These are phyloP conservation scores for Claviceps citrina DNA, from an alignment of 2,329 filamentous ascomycete species.

Conservation along the genomic window DNA sequence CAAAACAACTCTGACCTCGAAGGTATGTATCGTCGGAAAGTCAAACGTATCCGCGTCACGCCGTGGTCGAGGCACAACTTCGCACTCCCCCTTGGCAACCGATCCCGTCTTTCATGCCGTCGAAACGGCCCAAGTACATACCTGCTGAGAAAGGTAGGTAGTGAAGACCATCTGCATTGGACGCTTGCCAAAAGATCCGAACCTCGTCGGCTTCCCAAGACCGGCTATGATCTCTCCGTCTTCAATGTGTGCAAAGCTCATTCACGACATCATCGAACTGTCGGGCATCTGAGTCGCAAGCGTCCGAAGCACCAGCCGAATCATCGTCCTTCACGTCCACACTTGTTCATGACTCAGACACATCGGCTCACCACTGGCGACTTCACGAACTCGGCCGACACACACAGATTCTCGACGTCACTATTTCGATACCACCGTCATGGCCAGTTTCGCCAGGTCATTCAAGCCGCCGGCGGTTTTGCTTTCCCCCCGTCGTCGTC, in stretches of 20 bases:
- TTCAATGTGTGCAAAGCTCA: not conserved
- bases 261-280: constrained; percentile 2
- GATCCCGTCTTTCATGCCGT: too few species aligned
- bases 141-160: too few species aligned
- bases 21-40: too few species aligned
- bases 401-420: not conserved
- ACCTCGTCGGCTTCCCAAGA: not conserved
- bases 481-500: constrained; percentile 28
- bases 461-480: constrained; percentile 31
- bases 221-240: not conserved
- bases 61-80: too few species aligned
- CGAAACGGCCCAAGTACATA: too few species aligned
- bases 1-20: too few species aligned
- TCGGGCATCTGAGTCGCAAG: not conserved
- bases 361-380: not conserved
- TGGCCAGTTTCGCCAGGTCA: constrained; percentile 35
- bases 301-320: not conserved
- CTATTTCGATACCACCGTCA: constrained; percentile 11
- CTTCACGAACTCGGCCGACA: not conserved
- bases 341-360: not conserved
- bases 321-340: not conserved
- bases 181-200: too few species aligned
- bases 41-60: too few species aligned
- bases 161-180: too few species aligned
- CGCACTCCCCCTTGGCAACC: too few species aligned